Conservation (phyloP, 2,329 filamentous ascomycete genomes). For the Raffaelea deltoideospora region DNA sequence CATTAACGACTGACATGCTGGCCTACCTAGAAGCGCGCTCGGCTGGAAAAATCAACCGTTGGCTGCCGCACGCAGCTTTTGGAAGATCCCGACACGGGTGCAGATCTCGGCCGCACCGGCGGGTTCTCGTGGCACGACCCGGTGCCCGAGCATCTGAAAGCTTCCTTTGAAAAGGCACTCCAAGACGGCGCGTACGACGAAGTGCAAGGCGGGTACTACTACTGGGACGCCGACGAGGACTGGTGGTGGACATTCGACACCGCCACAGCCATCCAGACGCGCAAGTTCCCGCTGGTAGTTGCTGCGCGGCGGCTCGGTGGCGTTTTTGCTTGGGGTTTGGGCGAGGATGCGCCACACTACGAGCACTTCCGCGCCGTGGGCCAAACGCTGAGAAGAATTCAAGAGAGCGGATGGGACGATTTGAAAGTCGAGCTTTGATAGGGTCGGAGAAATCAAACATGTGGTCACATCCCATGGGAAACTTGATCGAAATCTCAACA, state of each 20-base stretch:
- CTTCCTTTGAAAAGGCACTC: conserved; percentile 42
- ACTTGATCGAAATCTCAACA: too few relatives aligned
- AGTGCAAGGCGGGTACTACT: conserved; percentile 48
- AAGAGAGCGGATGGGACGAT: too few relatives aligned
- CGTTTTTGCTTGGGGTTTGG: conserved; percentile 62
- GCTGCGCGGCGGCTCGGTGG: conserved; percentile 44
- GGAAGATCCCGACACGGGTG: conserved; percentile 43
- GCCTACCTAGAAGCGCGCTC: too few relatives aligned
- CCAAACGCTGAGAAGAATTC: too few relatives aligned
- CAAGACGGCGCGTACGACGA: conserved; percentile 39
- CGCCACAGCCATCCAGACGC: conserved; percentile 33
- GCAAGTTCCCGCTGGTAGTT: conserved; percentile 48
- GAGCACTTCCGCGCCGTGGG: conserved; percentile 17
- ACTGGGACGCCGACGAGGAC: conserved; percentile 42
- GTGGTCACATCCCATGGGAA: too few relatives aligned
- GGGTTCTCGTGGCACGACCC: conserved; percentile 44
- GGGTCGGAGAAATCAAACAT: too few relatives aligned
- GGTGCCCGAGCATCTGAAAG: conserved; percentile 33
- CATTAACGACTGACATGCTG: too few relatives aligned
- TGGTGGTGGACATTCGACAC: conserved; percentile 68
- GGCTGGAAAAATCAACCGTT: conserved; percentile 25
- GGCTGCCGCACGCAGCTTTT: conserved; percentile 44
- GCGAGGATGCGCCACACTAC: conserved; percentile 43
- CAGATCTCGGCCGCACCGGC: conserved; percentile 36
- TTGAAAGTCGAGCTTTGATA: too few relatives aligned